Conservation (phyloP, 257 asterid species). For the Craterostigma plantagineum region DNA sequence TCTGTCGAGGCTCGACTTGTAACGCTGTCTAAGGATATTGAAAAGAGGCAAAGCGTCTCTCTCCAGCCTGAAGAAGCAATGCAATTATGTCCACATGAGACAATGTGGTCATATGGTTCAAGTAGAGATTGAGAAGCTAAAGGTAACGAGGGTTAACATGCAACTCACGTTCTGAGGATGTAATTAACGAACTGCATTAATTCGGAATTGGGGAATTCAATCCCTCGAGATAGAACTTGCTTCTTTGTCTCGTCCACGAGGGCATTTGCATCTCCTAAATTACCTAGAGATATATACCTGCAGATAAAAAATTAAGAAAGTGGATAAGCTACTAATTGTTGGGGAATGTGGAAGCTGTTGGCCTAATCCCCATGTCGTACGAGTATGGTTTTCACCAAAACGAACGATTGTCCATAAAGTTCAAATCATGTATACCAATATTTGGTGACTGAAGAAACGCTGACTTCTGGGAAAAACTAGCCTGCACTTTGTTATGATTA, state of each 20-base stretch:
- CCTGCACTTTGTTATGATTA: not conserved
- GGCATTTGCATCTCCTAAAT: conserved; percentile 83
- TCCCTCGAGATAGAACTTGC: conserved; percentile 38
- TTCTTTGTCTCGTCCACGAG: conserved; percentile 64
- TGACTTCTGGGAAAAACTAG: too few relatives aligned
- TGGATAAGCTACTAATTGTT: too few relatives aligned
- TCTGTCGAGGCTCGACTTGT: conserved; percentile 44
- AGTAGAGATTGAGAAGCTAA: too few relatives aligned
- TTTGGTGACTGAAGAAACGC: too few relatives aligned
- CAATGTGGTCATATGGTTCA: too few relatives aligned
- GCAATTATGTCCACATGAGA: not conserved
- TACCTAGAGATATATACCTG: conserved; percentile 84
- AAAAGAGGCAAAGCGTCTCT: conserved; percentile 93
- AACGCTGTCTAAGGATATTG: conserved; percentile 64
- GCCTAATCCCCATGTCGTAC: too few relatives aligned
- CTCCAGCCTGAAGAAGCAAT: conserved; percentile 43
- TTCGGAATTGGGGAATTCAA: conserved; percentile 62
- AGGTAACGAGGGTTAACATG: too few relatives aligned
- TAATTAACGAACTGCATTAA: conserved; percentile 56
- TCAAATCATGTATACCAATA: too few relatives aligned
- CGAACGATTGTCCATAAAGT: too few relatives aligned
- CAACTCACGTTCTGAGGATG: conserved; percentile 64
- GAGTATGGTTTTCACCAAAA: too few relatives aligned
- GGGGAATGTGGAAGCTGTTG: too few relatives aligned
- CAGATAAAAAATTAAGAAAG: not conserved